Conservation (phyloP, 2,329 filamentous ascomycete species). For the Colletotrichum simmondsii region DNA sequence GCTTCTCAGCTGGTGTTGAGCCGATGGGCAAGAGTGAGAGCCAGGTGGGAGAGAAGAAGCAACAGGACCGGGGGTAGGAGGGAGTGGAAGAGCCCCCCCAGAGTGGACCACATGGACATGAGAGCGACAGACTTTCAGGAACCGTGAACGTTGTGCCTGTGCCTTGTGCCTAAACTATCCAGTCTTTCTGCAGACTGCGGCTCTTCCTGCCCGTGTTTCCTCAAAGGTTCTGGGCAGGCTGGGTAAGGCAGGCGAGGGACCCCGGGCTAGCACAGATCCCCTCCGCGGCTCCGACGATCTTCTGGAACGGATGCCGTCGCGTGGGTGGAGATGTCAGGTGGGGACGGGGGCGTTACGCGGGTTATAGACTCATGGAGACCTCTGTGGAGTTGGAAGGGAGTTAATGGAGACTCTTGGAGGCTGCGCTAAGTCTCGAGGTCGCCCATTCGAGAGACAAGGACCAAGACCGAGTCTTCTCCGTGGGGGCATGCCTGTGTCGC, state of each 20-base stretch:
- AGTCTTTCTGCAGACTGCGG: not conserved
- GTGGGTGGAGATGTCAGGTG: constrained; percentile 1
- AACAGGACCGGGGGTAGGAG: not conserved
- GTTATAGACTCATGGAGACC: not conserved
- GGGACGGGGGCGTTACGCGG: constrained; percentile 9
- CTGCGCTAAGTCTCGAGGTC: not conserved
- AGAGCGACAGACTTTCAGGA: not conserved
- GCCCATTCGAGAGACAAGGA: not conserved
- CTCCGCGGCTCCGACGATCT: constrained; percentile 16
- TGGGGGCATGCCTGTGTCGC: not conserved
- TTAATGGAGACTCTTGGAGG: not conserved
- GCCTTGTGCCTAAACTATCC: not conserved
- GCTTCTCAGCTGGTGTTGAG: not conserved
- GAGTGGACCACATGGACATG: not conserved
- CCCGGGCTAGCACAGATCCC: constrained; percentile 9
- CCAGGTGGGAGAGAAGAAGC: not conserved
- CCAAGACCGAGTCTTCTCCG: not conserved
- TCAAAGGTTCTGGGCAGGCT: not conserved
- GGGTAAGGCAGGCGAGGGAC: not conserved
- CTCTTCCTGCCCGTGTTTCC: not conserved
- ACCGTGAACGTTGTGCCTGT: not conserved
- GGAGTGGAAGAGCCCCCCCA: not conserved
- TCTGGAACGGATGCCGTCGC: constrained; percentile 15
- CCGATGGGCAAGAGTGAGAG: not conserved
- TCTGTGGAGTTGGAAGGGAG: not conserved